Conservation (phyloP, 1,284 basidiomycete genomes). For the Erythrobasidium hasegawianum region DNA sequence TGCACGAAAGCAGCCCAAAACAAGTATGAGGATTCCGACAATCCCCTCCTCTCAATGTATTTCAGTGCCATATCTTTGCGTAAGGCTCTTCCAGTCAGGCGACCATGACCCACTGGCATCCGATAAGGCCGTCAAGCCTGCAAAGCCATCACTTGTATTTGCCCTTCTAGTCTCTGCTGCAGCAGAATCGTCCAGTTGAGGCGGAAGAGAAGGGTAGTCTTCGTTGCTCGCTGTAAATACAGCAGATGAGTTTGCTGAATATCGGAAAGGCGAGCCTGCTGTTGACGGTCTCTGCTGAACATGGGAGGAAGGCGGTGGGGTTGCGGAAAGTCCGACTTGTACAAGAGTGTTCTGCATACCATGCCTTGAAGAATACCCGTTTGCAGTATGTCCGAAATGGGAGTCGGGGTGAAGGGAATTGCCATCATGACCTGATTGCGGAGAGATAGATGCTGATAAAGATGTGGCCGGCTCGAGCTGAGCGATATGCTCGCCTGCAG, state of each 20-base stretch:
- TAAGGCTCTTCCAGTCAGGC: slow-evolving; percentile 25
- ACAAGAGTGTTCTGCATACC: not conserved
- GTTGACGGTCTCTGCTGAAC: slow-evolving; percentile 5
- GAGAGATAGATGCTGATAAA: not conserved
- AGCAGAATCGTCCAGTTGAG: not conserved
- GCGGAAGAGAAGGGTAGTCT: not conserved
- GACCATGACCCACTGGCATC: slow-evolving; percentile 11
- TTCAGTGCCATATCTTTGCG: slow-evolving; percentile 2
- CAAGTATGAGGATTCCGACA: too few species aligned
- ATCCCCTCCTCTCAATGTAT: not conserved
- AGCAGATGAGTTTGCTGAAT: slow-evolving; percentile 7
- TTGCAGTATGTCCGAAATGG: too few species aligned
- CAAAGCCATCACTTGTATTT: not conserved
- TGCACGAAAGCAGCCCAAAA: too few species aligned
- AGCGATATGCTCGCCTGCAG: slow-evolving; percentile 2
- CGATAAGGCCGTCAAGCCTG: not conserved
- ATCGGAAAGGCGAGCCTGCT: slow-evolving; percentile 14
- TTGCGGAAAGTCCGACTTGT: not conserved
- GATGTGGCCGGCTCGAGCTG: not conserved
- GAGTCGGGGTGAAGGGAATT: not conserved
- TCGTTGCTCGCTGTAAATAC: slow-evolving; percentile 6
- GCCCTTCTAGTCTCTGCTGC: not conserved
- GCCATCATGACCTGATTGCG: slow-evolving; percentile 6
- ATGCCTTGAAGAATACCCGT: not conserved
- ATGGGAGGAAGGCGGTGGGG: not conserved